Percentiles rank a stretch among this genome's conserved stretches.
Conservation (phyloP, 1,139 yeast genomes). For the Taiozyma sp. region DNA sequence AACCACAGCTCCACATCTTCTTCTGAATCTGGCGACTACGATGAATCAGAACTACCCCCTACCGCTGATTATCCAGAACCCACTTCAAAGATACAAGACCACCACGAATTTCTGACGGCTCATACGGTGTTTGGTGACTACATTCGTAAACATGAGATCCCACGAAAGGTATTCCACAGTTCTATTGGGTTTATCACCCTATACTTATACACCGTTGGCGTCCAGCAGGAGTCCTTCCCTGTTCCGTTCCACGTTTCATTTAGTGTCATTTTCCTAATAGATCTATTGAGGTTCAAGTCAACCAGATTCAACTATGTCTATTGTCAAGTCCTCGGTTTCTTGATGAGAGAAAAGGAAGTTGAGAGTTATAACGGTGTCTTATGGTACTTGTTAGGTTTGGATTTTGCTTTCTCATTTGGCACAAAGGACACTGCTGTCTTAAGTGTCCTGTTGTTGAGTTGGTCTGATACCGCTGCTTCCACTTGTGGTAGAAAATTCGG, state of each 20-base stretch:
- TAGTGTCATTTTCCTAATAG: constrained; percentile 54
- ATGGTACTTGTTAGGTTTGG: constrained; percentile 78
- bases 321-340: constrained; percentile 63
- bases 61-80: background rate
- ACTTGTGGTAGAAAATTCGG: constrained; percentile 87
- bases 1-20: constrained; percentile 3
- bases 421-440: constrained; percentile 80
- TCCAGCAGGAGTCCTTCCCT: constrained; percentile 51
- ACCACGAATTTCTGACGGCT: constrained; percentile 22
- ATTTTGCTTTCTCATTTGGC: constrained; percentile 60
- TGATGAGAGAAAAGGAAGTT: constrained; percentile 81
- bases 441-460: constrained; percentile 75
- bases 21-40: constrained; percentile 1
- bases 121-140: constrained; percentile 43
- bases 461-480: constrained; percentile 98
- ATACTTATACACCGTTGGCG: constrained; percentile 63
- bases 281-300: constrained; percentile 60
- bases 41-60: constrained; percentile 3
- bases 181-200: constrained; percentile 82
- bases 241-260: constrained; percentile 54
- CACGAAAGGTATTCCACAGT: constrained; percentile 82
- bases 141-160: constrained; percentile 76
- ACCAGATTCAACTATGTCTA: constrained; percentile 59
- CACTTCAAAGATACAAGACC: background rate
- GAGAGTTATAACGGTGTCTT: constrained; percentile 74